Evolutionary conservation across 148 eudicot genomes (phyloP).

Genomic region (Gaultheria prostrata): DNA sequence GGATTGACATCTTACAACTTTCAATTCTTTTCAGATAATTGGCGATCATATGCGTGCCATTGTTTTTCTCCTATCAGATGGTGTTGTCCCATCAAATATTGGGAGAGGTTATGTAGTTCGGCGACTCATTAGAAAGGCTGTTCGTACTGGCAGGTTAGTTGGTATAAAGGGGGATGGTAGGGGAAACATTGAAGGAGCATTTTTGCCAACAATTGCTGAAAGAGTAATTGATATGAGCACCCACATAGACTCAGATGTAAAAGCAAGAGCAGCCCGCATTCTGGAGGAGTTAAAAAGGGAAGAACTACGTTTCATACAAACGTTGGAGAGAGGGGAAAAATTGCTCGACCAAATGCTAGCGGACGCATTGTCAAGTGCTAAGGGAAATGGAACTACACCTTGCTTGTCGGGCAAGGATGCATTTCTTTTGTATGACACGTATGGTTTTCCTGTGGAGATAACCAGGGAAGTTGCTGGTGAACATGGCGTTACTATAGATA

Average conservation of each 20-base stretch:
- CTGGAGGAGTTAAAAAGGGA: slow-evolving; percentile 84
- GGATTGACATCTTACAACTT: background rate
- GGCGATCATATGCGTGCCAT: slow-evolving; percentile 97
- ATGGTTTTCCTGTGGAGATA: slow-evolving; percentile 94
- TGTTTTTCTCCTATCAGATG: slow-evolving; percentile 94
- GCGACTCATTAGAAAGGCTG: slow-evolving; percentile 87
- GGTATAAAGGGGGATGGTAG: slow-evolving; percentile 78
- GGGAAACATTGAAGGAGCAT: slow-evolving; percentile 71
- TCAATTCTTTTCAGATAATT: slow-evolving; percentile 52
- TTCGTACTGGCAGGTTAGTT: slow-evolving; percentile 81
- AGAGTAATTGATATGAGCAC: slow-evolving; percentile 77
- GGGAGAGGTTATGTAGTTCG: slow-evolving; percentile 96
- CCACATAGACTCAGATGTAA: slow-evolving; percentile 74
- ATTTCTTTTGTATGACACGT: slow-evolving; percentile 85
- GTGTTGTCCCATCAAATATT: slow-evolving; percentile 87
- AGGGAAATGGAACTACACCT: slow-evolving; percentile 44
- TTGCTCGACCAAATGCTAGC: slow-evolving; percentile 76
- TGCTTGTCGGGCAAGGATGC: slow-evolving; percentile 90
- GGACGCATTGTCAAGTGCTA: slow-evolving; percentile 49
- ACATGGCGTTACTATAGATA: slow-evolving; percentile 71
- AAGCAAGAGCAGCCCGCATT: slow-evolving; percentile 53
- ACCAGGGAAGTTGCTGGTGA: slow-evolving; percentile 88
- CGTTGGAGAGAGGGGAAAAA: slow-evolving; percentile 95
- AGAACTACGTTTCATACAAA: slow-evolving; percentile 79
- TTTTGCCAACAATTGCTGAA: slow-evolving; percentile 72